Evolutionary conservation across 2,329 filamentous ascomycete species (phyloP), one percentile per base, ranked within the genome.

Genomic region (Ophiocordyceps camponoti-rufipedis): DNA sequence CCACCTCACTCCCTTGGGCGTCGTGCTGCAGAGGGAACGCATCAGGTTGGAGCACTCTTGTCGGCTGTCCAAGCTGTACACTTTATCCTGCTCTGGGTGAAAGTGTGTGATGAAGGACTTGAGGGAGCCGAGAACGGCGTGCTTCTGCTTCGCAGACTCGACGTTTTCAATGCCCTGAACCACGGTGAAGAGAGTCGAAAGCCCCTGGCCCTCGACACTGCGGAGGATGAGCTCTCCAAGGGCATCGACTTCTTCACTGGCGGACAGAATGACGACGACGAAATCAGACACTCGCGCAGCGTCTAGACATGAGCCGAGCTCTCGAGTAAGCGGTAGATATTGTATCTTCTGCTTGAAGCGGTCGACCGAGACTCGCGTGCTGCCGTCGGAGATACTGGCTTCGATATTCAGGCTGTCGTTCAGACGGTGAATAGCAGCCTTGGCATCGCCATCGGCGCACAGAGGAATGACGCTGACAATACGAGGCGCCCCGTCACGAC

Each of bases 81-180:
- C 72, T 63, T 91, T 95, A 55, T 95, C 88, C 55, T 91, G 82
- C 23, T 85, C 76, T 0, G 91, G 87, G 60, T 96, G 89, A 66
- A 94, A 98, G 60, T 94, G 89, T 28, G 80, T 86, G 56, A 96
- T 88, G 64, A 84, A 95, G 1, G 86, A 93, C 60, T 87, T 91
- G 46, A 98, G 71, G 2, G 88, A 95, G 43, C 79, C 72, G 43
- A 89, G 66, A 11, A 94, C 77, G 48, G 87, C 81, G 0, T 78
- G 71, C 48, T 81, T 73, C 59, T 82, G 81, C 63, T 95, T 95
- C 9, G 78, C 71, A 0, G 85, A 79, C 53, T 94, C 82, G 38
- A 94, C 68, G 48, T 74, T 75, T 47, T 89, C 81, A 12, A 96
- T 67, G 5, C 80, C 79, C 56, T 93, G 82, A 0, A 93, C 86